Percentiles rank a stretch among this genome's conserved stretches.
These are phyloP conservation scores for Plasmodium berghei DNA, from an alignment of 169 alveolate genomes.

Conservation along the genomic window DNA sequence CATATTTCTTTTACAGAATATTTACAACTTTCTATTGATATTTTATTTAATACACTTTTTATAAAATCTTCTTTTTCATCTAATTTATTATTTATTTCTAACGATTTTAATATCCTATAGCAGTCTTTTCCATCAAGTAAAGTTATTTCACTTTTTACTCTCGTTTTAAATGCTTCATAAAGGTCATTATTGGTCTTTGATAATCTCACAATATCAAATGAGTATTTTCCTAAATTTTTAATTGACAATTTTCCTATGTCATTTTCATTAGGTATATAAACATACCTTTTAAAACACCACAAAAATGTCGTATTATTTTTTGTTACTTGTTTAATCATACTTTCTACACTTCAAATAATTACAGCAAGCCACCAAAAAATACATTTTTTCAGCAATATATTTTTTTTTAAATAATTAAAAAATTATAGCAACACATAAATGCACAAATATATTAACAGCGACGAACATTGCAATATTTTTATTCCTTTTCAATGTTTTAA, in stretches of 20 bases:
- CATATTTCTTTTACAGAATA: conserved; percentile 74
- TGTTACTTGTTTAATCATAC: conserved; percentile 21
- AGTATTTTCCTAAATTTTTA: conserved; percentile 47
- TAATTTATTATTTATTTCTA: conserved; percentile 56
- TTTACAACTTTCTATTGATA: conserved; percentile 44
- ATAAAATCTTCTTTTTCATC: conserved; percentile 50
- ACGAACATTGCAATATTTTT: too few relatives aligned
- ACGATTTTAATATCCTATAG: conserved; percentile 64
- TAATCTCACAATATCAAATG: conserved; percentile 65
- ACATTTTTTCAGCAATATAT: too few relatives aligned
- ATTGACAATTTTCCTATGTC: conserved; percentile 53
- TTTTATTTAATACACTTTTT: conserved; percentile 22
- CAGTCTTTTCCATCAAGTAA: conserved; percentile 67
- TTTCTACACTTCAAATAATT: conserved; percentile 3
- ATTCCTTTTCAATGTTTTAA: too few relatives aligned
- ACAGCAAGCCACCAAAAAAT: neutral
- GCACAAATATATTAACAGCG: too few relatives aligned
- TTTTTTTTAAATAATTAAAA: too few relatives aligned
- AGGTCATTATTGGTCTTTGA: conserved; percentile 30
- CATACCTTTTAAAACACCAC: conserved; percentile 9
- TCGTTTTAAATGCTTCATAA: conserved; percentile 39
- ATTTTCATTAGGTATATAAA: conserved; percentile 26
- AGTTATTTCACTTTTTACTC: conserved; percentile 23
- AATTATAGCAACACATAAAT: too few relatives aligned
- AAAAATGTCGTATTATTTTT: neutral